Conservation (phyloP, 2,329 filamentous ascomycete species). For the Paradendryphiella salina region DNA sequence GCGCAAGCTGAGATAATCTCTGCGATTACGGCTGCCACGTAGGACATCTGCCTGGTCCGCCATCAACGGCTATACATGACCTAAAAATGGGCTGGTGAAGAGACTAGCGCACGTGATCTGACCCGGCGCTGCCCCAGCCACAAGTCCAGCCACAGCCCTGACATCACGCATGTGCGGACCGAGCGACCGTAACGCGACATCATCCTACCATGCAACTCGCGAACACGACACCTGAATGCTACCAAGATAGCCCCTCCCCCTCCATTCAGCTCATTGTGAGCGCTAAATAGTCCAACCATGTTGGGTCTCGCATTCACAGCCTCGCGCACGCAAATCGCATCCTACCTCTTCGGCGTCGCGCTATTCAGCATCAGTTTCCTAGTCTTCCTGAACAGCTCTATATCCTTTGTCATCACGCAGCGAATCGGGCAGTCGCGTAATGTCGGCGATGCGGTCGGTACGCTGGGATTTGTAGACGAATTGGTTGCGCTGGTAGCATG, state of each 20-base stretch:
- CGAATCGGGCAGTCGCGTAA: constrained; percentile 72
- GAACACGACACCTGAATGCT: constrained; percentile 16
- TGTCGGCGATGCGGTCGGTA: constrained; percentile 81
- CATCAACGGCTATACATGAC: too few relatives aligned
- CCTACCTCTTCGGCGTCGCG: constrained; percentile 79
- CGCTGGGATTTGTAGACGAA: constrained; percentile 83
- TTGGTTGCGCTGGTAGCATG: constrained; percentile 79
- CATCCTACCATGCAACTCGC: not conserved
- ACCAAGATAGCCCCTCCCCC: constrained; percentile 8
- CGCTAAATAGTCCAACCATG: constrained; percentile 30
- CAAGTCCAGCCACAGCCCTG: constrained; percentile 8
- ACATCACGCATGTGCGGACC: constrained; percentile 13
- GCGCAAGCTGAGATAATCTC: too few relatives aligned
- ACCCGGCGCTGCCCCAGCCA: not conserved
- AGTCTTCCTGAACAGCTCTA: constrained; percentile 82
- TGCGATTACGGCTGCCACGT: too few relatives aligned
- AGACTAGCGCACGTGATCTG: constrained; percentile 5
- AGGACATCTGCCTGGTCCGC: too few relatives aligned
- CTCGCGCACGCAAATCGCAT: constrained; percentile 60
- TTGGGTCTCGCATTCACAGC: constrained; percentile 57
- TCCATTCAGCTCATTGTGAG: constrained; percentile 28
- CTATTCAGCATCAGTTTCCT: constrained; percentile 88
- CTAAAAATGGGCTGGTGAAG: too few relatives aligned
- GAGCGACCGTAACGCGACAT: constrained; percentile 11
- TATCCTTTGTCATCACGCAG: constrained; percentile 84